Evolutionary conservation across 1,284 basidiomycete genomes (phyloP), one percentile per base, ranked within the genome.

Genomic region (Lentinula novae-zelandiae): DNA sequence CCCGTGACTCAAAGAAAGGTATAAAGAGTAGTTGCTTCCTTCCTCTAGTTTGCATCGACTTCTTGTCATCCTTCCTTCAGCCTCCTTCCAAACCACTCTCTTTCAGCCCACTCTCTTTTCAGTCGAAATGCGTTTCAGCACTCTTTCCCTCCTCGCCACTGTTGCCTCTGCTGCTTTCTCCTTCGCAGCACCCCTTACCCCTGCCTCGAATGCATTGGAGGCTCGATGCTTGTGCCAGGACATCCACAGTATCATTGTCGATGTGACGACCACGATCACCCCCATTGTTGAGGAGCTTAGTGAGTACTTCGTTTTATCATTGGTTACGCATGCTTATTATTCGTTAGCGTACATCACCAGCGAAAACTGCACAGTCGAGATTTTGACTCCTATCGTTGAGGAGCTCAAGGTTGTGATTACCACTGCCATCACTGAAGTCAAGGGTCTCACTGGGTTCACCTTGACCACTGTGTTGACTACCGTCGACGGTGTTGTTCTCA

Each of bases 141-240:
- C 61, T 39, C 38, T 62, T 38, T 56, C 61, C 31, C 53, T 60
- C 53, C 46, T 62, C 38, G 61, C 58, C 38, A 56, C 61, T 42
- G 46, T 62, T 51, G 57, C 61, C 20, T 55, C 53, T 39, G 61
- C 61, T 17, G 61, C 61, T 1, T 59, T 62, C 61, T 57, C 61
- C 13, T 57, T 49, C 46, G 61, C 61, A 39, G 57, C 61, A 22
- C 60, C 60, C 13, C 40, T 57, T 38, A 22, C 61, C 13, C 52
- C 57, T 36, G 53, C 46, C 6, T 44, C 53, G 33, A 52, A 39
- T 13, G 46, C 46, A 38, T 38, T 56, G 36, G 53, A 55, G 40
- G 61, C 61, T n/a, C 57, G 61, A 27, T 56, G 54, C 49, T 58
- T 39, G n/a, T 59, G 58, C 49, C 49, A 58, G 36, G 52, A 54